These are phyloP conservation scores for Pestalotiopsis sp. DNA, from an alignment of 2,329 filamentous ascomycete genomes.

Conservation along the genomic window DNA sequence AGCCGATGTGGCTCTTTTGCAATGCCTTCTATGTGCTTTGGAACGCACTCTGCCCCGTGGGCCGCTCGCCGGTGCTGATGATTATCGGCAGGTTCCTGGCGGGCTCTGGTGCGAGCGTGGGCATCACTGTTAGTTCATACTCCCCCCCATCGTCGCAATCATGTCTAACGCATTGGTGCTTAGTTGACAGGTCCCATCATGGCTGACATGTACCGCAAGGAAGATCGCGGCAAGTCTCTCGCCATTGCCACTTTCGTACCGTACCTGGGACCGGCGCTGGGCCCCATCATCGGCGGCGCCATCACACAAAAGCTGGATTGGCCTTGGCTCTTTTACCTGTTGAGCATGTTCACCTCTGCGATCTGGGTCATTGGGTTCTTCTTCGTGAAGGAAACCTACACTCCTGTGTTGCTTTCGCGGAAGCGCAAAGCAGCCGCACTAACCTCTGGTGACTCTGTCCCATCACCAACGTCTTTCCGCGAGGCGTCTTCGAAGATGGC, in stretches of 20 bases:
- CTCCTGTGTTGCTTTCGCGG: not conserved
- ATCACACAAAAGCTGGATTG: conserved; percentile 63
- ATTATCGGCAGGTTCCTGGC: conserved; percentile 29
- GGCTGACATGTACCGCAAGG: conserved; percentile 34
- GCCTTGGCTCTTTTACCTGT: conserved; percentile 71
- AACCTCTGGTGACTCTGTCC: conserved; percentile 43
- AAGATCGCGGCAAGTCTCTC: conserved; percentile 36
- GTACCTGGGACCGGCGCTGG: conserved; percentile 62
- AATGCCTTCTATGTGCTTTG: conserved; percentile 36
- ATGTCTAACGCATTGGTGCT: not conserved
- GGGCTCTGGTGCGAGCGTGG: conserved; percentile 29
- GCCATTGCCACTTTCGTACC: conserved; percentile 31
- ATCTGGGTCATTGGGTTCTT: not conserved
- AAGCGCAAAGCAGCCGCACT: conserved; percentile 30
- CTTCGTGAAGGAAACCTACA: not conserved
- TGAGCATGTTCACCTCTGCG: conserved; percentile 45
- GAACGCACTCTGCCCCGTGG: conserved; percentile 35
- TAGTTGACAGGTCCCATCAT: conserved; percentile 34
- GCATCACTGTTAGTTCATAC: conserved; percentile 25
- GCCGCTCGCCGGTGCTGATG: conserved; percentile 30
- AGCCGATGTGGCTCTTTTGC: conserved; percentile 31
- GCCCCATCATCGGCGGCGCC: conserved; percentile 67
- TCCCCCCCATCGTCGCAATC: too few species aligned
- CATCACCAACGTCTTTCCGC: conserved; percentile 6
- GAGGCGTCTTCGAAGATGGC: not conserved